Base-by-base conservation (phyloP, 495 filamentous ascomycete genomes). In the Aspergillus diversus region DNA sequence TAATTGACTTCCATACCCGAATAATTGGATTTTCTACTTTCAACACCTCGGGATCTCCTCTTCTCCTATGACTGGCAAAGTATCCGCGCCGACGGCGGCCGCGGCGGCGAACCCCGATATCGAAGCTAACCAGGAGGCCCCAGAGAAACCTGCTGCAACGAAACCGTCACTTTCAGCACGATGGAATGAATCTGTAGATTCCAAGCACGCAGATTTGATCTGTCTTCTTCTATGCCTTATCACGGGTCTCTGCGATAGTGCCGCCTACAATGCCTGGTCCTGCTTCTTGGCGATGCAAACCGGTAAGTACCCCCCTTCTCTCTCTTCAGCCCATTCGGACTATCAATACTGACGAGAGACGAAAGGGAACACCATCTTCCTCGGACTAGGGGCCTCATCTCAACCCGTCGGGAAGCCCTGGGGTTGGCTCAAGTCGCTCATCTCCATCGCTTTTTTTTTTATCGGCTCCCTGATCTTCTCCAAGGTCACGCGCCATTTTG, bases 261-360 rank as follows among this genome's bases (percentile, higher is more conserved):
- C 80, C 62, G 79, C 84, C 59, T 88, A 85, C 75, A 86, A 86
- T 71, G 83, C 84, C 47, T 87, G 84, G 75, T 80, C 78, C 32
- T 85, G 83, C 61, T 89, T 89, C 69, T 73, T 86, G 50, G 84
- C 81, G 46, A 88, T 88, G 85, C 86, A 89, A 67, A 88, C 86
- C 1, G 86, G 86, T 66, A 86, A 35, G 15, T 48, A 12, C 37
- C 32, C 31, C 48, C 17, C 12, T 33, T 42, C 46, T 35, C 32
- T 17, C 4, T 7, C 5, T 32, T 15, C 35, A 6, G 17, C 31
- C 13, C 33, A 42, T n/a, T 34, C 27, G 55, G 48, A 55, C 31
- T 13, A 56, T 12, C 34, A 61, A 42, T 54, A 35, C 32, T 54
- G 27, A 54, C 27, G 48, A 16, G 33, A 3, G 21, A 15, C n/a